Evolutionary conservation across 2,329 filamentous ascomycete genomes (phyloP).

Genomic region (Dactylellina sp.): DNA sequence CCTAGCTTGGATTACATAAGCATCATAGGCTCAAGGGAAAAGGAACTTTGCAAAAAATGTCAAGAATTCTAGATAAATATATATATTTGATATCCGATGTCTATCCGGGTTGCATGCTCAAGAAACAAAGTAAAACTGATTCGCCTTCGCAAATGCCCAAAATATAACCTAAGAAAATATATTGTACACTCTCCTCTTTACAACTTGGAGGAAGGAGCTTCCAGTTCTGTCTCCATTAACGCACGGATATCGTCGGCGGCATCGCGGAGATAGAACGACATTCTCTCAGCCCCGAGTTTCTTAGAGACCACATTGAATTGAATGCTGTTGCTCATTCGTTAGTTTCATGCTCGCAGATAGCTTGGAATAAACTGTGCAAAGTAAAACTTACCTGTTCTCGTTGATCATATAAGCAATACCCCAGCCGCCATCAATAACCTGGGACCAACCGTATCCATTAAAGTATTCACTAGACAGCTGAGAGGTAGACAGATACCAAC

Average conservation of each 20-base stretch:
- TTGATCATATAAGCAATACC: constrained; percentile 99
- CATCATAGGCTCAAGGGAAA: not conserved
- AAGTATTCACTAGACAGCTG: constrained; percentile 97
- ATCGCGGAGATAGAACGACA: constrained; percentile 97
- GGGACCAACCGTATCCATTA: constrained; percentile 98
- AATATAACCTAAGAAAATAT: constrained; percentile 18
- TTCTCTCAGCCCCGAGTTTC: constrained; percentile 85
- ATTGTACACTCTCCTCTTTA: constrained; percentile 65
- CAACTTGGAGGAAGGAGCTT: constrained; percentile 86
- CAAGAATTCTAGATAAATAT: constrained; percentile 45
- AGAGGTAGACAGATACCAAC: constrained; percentile 88
- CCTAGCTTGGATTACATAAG: constrained; percentile 9
- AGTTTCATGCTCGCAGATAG: constrained; percentile 55
- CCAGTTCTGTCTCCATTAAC: constrained; percentile 81
- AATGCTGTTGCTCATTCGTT: constrained; percentile 70
- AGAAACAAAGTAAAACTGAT: constrained; percentile 22
- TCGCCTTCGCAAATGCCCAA: constrained; percentile 53
- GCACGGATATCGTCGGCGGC: constrained; percentile 90
- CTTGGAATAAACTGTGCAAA: not conserved
- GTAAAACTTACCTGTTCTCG: constrained; percentile 80
- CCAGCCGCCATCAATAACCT: constrained; percentile 95
- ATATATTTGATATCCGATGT: constrained; percentile 32
- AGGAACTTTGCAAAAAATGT: constrained; percentile 3
- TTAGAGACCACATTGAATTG: constrained; percentile 99
- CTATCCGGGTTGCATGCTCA: constrained; percentile 26